A percentile compares a stretch with the other conserved stretches of the same genome.
These are phyloP conservation scores for Lichtheimia hyalospora DNA, from an alignment of 371 early-diverging fungal species.

Conservation along the genomic window DNA sequence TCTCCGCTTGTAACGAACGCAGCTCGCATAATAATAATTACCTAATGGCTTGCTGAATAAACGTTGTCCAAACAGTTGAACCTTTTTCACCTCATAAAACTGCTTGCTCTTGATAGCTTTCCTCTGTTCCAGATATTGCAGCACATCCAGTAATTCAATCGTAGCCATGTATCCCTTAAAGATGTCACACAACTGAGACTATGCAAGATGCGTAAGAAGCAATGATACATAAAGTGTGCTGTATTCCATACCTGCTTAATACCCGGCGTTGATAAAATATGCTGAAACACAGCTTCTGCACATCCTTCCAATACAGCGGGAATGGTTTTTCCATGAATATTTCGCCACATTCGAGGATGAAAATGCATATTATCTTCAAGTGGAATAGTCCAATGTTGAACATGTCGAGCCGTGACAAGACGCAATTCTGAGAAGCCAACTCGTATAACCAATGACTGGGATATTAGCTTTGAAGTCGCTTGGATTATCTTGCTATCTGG, in stretches of 20 bases:
- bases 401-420: not conserved
- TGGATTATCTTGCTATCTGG: not conserved
- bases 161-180: slow-evolving; percentile 7
- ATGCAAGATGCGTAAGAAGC: not conserved
- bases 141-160: not conserved
- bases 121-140: not conserved
- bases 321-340: slow-evolving; percentile 4
- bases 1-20: too few species aligned
- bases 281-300: not conserved
- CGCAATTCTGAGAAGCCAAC: slow-evolving; percentile 1
- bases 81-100: slow-evolving; percentile 20
- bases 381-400: not conserved
- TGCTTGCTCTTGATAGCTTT: not conserved
- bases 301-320: slow-evolving; percentile 9
- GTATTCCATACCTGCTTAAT: slow-evolving; percentile 3
- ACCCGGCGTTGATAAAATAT: slow-evolving; percentile 7
- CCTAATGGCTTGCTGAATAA: too few species aligned
- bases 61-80: slow-evolving; percentile 22
- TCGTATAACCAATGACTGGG: not conserved
- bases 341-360: slow-evolving; percentile 11
- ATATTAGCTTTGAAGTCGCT: not conserved
- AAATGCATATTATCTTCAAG: not conserved
- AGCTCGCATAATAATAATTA: too few species aligned
- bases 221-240: not conserved
- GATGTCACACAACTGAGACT: not conserved